A percentile compares a stretch with the other conserved stretches of the same genome.
phyloP scores from a whole-genome alignment of 208 protist species.

The Trypanosoma scelopori region DNA sequence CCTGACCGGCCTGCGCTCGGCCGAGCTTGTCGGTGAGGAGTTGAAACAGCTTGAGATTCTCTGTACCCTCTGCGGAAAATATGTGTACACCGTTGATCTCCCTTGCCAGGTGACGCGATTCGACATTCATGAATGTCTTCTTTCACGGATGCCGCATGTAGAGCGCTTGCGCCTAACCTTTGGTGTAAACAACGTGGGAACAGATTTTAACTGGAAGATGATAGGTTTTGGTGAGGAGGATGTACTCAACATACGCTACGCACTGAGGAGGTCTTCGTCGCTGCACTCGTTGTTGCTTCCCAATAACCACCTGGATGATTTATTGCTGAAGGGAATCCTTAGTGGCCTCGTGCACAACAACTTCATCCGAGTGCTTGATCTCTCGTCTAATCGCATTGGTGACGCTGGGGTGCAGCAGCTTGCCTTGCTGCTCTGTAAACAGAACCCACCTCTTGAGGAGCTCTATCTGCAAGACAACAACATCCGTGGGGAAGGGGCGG shows the following conservation, averaged over 20 bases:
- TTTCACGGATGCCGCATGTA: constrained; percentile 63
- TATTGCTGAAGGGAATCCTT: constrained; percentile 54
- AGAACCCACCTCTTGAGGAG: constrained; percentile 67
- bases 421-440: constrained; percentile 63
- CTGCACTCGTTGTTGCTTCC: constrained; percentile 68
- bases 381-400: constrained; percentile 82
- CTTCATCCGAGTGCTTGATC: constrained; percentile 72
- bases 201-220: constrained; percentile 54
- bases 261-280: constrained; percentile 50
- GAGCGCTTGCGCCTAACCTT: constrained; percentile 73
- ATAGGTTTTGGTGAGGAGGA: constrained; percentile 80
- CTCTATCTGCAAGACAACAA: constrained; percentile 81
- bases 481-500: constrained; percentile 56
- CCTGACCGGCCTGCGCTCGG: constrained; percentile 47
- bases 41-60: constrained; percentile 42
- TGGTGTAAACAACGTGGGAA: constrained; percentile 55
- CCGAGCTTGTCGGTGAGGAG: constrained; percentile 34
- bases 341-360: constrained; percentile 60
- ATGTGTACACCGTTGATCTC: constrained; percentile 65
- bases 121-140: constrained; percentile 64
- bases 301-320: constrained; percentile 57
- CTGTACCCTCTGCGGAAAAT: constrained; percentile 69
- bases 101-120: constrained; percentile 76
- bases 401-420: constrained; percentile 61
- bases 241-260: constrained; percentile 45